These are phyloP conservation scores for Leptomonas pyrrhocoris DNA, from an alignment of 208 protist species.

Conservation along the genomic window DNA sequence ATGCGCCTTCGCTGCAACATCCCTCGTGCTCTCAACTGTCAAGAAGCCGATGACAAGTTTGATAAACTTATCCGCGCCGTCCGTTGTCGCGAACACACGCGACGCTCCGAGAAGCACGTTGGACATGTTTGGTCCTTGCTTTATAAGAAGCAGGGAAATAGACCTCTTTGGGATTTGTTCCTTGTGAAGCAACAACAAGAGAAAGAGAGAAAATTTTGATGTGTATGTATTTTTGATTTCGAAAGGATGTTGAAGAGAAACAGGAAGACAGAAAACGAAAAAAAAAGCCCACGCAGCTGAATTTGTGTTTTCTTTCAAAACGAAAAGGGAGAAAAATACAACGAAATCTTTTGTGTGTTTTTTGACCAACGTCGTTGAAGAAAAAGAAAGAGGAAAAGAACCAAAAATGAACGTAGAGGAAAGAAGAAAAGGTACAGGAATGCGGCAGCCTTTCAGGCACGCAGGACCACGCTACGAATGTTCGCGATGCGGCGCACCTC, in stretches of 20 bases:
- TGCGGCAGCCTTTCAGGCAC: no score
- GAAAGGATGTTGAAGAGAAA: neutral
- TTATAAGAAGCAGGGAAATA: no score
- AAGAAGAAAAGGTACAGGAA: neutral
- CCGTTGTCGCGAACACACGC: constrained; percentile 43
- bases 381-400: neutral
- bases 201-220: neutral
- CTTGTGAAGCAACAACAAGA: neutral
- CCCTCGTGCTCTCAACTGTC: constrained; percentile 21
- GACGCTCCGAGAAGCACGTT: constrained; percentile 15
- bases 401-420: neutral
- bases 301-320: neutral
- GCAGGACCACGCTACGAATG: no score
- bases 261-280: constrained; percentile 6
- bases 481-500: no score
- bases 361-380: neutral
- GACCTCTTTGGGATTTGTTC: neutral
- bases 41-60: constrained; percentile 49
- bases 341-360: constrained; percentile 11
- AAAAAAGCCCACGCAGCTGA: constrained; percentile 1
- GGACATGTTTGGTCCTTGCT: constrained; percentile 1
- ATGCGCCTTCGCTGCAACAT: neutral
- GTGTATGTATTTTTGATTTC: neutral
- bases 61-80: constrained; percentile 63
- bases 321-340: neutral